Evolutionary conservation across 257 asterid genomes (phyloP), one percentile per base, ranked within the genome.

Genomic region (Nicotiana obtusifolia): DNA sequence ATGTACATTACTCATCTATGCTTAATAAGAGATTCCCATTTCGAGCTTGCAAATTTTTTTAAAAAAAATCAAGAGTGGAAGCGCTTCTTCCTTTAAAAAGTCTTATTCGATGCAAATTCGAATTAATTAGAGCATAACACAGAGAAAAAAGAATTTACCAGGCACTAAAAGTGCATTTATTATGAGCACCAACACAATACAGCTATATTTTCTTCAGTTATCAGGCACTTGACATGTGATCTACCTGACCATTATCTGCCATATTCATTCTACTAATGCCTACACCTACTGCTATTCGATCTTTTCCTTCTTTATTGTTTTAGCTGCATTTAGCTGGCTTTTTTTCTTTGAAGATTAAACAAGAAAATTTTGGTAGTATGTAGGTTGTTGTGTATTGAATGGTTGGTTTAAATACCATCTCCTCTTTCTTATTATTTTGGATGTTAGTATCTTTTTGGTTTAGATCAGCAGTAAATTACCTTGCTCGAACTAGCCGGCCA

Each of bases 191-290:
- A 69, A 78, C 66, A 33, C 59, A 54, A 13, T 57, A 81, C 83
- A 84, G 81, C 85, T 84, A 79, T 82, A 17, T 64, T 81, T 83
- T 59, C 54, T 56, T 49, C 28, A 41, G 37, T 16, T 76, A 20
- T 41, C 77, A 77, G 69, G 87, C 83, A 65, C n/a, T 19, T 57
- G 52, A 7, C 82, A 77, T 84, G 85, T 81, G 83, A 77, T 3
- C 33, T 24, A 65, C 30, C 87, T 81, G 53, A 76, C 80, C 31
- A 71, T 11, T 30, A 44, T 44, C 19, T 41, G 24, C 22, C 10
- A 47, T 49, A 75, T 47, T 49, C 62, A 24, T 24, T 73, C 79
- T 73, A 57, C 26, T 57, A 57, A 57, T 57, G 64, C 64, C 8
- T 57, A 7, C 64, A 17, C 16, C 24, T 73, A 24, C 57, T 7